Base-by-base conservation (phyloP, 192 early-diverging fungal species). In the Mortierella claussenii region DNA sequence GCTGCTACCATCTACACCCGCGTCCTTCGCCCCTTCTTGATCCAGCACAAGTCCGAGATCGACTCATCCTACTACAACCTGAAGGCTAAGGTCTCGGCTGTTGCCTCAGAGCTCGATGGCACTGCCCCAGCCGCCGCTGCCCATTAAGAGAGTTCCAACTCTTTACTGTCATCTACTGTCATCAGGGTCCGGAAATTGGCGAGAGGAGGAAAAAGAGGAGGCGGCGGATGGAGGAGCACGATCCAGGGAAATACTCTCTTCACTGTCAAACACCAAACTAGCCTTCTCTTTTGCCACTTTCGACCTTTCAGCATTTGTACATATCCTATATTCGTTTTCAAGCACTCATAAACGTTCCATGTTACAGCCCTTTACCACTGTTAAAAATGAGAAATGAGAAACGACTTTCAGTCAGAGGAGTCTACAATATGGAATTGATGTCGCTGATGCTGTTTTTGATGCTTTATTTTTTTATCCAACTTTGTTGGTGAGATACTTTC, bases 1-100 rank as follows among this genome's bases (percentile, higher is more conserved):
- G 96, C 97, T 64, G 85, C 89, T 73, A 78, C 86, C 65, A 53
- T 99, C 51, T 99, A 99, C 81, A 56, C 57, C 27, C 80, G 82
- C 42, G 80, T 92, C 60, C 64, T 97, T 26, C 89, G 89, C 47
- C 93, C 95, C n/a, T 84, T 91, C 67, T 83, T 97, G 50, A 55
- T 90, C 13, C 80, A 82, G 55, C 69, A 78, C 60, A 57, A 80
- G 68, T 31, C 31, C 32, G 79, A 81, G 55, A 78, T 87, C 45
- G 86, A 85, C 33, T 27, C 57, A 8, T 59, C 65, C 12, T 58
- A 79, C 30, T 33, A 68, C 12, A 67, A 75, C 40, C 40, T 82
- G 45, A 78, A 79, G 61, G 31, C 70, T 46, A 83, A 80, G 78
- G 63, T 81, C 55, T 61, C 60, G 31, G 67, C 60, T 55, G 78